Base-by-base conservation (phyloP, 768 basidiomycete species). In the Peribolospora kevripleyi region DNA sequence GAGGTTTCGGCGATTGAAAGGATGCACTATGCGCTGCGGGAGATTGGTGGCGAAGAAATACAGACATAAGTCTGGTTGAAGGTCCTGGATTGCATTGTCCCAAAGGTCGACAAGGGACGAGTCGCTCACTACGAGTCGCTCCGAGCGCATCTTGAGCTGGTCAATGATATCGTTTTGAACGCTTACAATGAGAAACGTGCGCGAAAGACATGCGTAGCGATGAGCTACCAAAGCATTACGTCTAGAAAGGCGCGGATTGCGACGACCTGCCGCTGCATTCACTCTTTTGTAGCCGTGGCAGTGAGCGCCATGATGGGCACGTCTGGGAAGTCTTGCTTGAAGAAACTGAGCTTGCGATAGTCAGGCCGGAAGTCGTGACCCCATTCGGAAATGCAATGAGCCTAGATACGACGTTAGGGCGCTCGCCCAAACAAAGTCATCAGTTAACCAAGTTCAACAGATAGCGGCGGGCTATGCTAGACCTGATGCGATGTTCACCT, bases 321-420 rank as follows among this genome's bases (percentile, higher is more conserved):
- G 14, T 61, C 58, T 1, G 64, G 64, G 52, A 63, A 69, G 11
- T 59, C 49, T 6, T 59, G 43, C 2, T 66, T 58, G 56, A 69
- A 68, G 46, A 62, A 61, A 6, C 65, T 65, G 3, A 69, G 60
- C 14, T 64, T 59, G 36, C 67, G 60, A 50, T 67, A 69, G 51
- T 58, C 59, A 5, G 63, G 59, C 50, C 66, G 55, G 50, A 67
- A 67, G 10, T 62, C 59, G 43, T 60, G 55, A 4, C 66, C 66
- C 66, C 66, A 67, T 59, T 66, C 66, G 8, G 66, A 65, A 38
- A 69, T 67, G 14, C 66, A 66, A 51, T 69, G 68, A 5, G 68
- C 67, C 63, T 66, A 25, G 25, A 25, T 25, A 25, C 25, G 25
- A 25, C 25, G 25, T 25, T 25, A 25, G n/a, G n/a, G n/a, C n/a